phyloP scores from a whole-genome alignment of 371 early-diverging fungal species.

The Gilbertella persicaria region DNA sequence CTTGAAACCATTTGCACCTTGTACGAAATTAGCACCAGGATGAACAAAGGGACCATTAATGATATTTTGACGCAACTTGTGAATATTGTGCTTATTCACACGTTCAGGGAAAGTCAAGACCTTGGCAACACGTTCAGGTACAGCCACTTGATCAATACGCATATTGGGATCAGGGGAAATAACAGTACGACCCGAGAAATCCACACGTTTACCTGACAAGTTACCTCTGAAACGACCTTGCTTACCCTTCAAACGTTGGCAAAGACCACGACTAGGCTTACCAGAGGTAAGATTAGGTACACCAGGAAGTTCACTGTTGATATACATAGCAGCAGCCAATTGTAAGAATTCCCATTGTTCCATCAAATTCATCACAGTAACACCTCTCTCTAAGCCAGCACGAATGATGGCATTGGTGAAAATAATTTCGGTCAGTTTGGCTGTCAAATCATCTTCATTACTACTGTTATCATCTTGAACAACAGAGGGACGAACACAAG shows the following conservation, averaged over 20 bases:
- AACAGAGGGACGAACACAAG: constrained; percentile 97
- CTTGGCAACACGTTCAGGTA: constrained; percentile 96
- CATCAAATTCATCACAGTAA: constrained; percentile 73
- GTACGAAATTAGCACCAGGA: constrained; percentile 97
- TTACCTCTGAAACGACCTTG: constrained; percentile 99
- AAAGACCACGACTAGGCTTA: constrained; percentile 89
- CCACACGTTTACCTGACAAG: constrained; percentile 99
- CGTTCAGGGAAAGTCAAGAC: constrained; percentile 97
- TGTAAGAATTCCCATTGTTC: constrained; percentile 99
- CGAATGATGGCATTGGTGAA: constrained; percentile 90
- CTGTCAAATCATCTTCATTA: constrained; percentile 99
- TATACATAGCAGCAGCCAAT: constrained; percentile 94
- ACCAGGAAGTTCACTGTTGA: constrained; percentile 95
- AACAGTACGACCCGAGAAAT: constrained; percentile 99
- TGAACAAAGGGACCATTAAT: constrained; percentile 90
- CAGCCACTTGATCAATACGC: constrained; percentile 98
- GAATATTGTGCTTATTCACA: constrained; percentile 90
- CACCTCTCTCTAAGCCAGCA: constrained; percentile 85
- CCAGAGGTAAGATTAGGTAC: constrained; percentile 62
- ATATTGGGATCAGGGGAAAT: constrained; percentile 99
- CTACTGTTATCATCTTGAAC: constrained; percentile 90
- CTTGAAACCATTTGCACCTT: constrained; percentile 50
- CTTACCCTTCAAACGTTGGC: constrained; percentile 99
- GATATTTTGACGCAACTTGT: constrained; percentile 79
- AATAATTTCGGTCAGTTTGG: constrained; percentile 97